phyloP scores from a whole-genome alignment of 306 rosid genomes.

The Fagus sylvatica region DNA sequence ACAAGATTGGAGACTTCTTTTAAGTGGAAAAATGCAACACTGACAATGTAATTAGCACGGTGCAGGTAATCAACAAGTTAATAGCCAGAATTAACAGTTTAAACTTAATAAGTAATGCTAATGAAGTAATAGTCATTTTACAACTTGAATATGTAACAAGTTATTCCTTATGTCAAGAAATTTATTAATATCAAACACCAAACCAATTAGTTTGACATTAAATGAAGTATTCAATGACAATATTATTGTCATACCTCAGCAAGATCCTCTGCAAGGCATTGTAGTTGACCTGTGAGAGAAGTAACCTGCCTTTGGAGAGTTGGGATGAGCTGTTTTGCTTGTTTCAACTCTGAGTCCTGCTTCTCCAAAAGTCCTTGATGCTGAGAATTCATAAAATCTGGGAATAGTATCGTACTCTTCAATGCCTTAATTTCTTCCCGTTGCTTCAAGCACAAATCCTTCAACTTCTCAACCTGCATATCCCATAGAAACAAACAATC shows the following conservation, averaged over 20 bases:
- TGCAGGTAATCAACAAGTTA: neutral
- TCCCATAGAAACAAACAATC: constrained; percentile 8
- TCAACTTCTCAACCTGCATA: constrained; percentile 84
- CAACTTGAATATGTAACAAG: too few relatives aligned
- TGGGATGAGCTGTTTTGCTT: constrained; percentile 89
- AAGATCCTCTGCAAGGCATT: constrained; percentile 82
- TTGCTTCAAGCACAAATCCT: constrained; percentile 91
- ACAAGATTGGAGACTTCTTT: neutral
- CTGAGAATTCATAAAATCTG: constrained; percentile 78
- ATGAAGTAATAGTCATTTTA: too few relatives aligned
- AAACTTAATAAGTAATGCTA: neutral
- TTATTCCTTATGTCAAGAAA: too few relatives aligned
- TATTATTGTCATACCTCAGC: constrained; percentile 67
- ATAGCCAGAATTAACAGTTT: neutral
- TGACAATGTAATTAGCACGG: neutral
- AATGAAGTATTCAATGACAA: neutral
- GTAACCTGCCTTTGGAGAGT: constrained; percentile 86
- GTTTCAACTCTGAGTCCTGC: constrained; percentile 86
- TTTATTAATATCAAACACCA: neutral
- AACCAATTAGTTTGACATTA: neutral
- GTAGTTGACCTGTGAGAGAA: constrained; percentile 97
- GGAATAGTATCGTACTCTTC: constrained; percentile 77
- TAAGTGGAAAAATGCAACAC: too few relatives aligned
- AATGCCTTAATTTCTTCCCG: constrained; percentile 90
- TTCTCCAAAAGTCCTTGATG: constrained; percentile 74